phyloP scores from a whole-genome alignment of 2,329 filamentous ascomycete genomes.

The Lasiodiplodia sp. region DNA sequence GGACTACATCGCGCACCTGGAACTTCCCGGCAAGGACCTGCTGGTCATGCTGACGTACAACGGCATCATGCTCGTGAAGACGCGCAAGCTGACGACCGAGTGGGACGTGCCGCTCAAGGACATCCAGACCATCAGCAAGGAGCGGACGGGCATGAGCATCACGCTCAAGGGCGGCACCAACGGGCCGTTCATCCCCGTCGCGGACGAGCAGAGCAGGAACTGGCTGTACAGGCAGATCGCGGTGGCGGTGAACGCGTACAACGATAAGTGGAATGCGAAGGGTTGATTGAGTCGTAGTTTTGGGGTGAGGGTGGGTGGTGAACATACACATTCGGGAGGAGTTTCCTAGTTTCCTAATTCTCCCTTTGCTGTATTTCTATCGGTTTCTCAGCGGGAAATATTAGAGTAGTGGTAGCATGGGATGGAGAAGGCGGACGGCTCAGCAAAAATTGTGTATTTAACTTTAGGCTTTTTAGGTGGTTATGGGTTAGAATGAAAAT shows the following conservation, averaged over 20 bases:
- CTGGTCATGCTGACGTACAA: slow-evolving; percentile 68
- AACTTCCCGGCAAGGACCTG: slow-evolving; percentile 89
- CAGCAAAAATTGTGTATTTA: background rate
- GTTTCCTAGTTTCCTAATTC: background rate
- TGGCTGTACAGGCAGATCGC: slow-evolving; percentile 73
- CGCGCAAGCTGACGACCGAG: slow-evolving; percentile 83
- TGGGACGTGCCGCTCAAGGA: slow-evolving; percentile 98
- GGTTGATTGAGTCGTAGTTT: slow-evolving; percentile 43
- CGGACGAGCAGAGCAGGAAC: slow-evolving; percentile 78
- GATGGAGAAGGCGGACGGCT: background rate
- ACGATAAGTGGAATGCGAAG: slow-evolving; percentile 70
- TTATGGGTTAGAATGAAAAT: background rate
- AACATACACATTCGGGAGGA: background rate
- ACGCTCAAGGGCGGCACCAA: slow-evolving; percentile 88
- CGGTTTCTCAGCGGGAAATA: background rate
- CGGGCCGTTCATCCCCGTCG: slow-evolving; percentile 92
- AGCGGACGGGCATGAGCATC: slow-evolving; percentile 90
- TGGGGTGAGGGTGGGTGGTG: background rate
- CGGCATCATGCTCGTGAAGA: slow-evolving; percentile 88
- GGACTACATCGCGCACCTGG: slow-evolving; percentile 94
- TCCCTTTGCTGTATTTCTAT: background rate
- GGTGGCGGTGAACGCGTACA: slow-evolving; percentile 71
- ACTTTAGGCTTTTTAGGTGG: background rate
- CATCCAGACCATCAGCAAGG: slow-evolving; percentile 95
- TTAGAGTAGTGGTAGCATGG: background rate